These are phyloP conservation scores for Remersonia thermophila DNA, from an alignment of 2,329 filamentous ascomycete species.

Conservation along the genomic window DNA sequence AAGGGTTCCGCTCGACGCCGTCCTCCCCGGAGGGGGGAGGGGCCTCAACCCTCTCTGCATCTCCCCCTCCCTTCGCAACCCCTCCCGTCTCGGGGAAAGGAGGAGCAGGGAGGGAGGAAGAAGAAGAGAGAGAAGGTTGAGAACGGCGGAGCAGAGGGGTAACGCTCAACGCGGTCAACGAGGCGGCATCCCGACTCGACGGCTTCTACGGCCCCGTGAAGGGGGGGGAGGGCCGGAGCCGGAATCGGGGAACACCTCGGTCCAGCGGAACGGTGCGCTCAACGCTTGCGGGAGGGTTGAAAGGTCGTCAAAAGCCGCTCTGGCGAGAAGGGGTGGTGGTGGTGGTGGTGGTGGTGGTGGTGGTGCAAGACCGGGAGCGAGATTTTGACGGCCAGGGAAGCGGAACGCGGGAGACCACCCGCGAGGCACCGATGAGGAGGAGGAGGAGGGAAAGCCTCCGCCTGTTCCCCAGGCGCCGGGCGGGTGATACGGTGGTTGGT, in stretches of 20 bases:
- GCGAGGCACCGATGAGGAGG: no score
- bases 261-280: conserved; percentile 6
- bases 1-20: conserved; percentile 4
- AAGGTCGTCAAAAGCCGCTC: not conserved
- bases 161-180: conserved; percentile 8
- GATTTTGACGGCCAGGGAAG: not conserved
- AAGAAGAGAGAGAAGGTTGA: not conserved
- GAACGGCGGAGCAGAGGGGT: conserved; percentile 3
- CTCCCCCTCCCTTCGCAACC: not conserved
- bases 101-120: not conserved
- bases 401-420: conserved; percentile 4
- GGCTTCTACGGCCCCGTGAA: conserved; percentile 3
- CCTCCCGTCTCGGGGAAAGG: not conserved
- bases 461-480: no score
- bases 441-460: no score
- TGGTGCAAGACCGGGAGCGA: not conserved
- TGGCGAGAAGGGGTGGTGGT: not conserved
- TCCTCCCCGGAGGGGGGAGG: not conserved
- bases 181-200: conserved; percentile 4
- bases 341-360: no score
- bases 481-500: no score
- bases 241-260: conserved; percentile 5
- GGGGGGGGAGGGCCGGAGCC: not conserved
- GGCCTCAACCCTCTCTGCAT: not conserved
- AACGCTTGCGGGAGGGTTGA: not conserved